phyloP scores from a whole-genome alignment of 805 yeast genomes.

The Saturnispora serradocipensis region DNA sequence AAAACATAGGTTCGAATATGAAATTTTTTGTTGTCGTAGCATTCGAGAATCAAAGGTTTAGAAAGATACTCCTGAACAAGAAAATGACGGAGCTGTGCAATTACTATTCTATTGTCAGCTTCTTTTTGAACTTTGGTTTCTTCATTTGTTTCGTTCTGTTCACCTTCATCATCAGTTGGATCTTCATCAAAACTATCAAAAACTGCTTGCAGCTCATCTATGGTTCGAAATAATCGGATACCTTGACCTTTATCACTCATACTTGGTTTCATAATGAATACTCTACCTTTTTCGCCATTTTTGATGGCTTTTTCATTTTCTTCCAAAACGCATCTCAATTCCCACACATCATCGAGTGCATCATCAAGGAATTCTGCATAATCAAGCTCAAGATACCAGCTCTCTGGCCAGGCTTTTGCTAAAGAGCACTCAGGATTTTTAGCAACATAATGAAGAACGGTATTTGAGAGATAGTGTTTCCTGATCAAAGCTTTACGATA shows the following conservation, averaged over 20 bases:
- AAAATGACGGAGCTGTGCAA: slow-evolving; percentile 85
- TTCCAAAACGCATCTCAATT: slow-evolving; percentile 70
- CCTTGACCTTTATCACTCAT: slow-evolving; percentile 99
- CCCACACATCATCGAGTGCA: slow-evolving; percentile 85
- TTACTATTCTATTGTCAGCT: slow-evolving; percentile 53
- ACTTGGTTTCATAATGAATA: slow-evolving; percentile 91
- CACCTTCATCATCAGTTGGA: slow-evolving; percentile 53
- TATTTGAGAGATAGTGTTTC: slow-evolving; percentile 81
- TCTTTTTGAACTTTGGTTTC: slow-evolving; percentile 47
- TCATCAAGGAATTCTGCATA: slow-evolving; percentile 96
- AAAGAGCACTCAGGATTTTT: slow-evolving; percentile 68
- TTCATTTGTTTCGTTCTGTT: slow-evolving; percentile 28
- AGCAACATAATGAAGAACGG: slow-evolving; percentile 62
- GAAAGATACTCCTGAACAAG: slow-evolving; percentile 75
- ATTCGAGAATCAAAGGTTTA: slow-evolving; percentile 56
- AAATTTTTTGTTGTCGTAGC: slow-evolving; percentile 64
- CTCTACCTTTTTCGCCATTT: slow-evolving; percentile 24
- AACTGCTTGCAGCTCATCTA: slow-evolving; percentile 71
- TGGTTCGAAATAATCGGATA: slow-evolving; percentile 67
- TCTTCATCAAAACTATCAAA: slow-evolving; percentile 82
- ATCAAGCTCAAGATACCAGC: slow-evolving; percentile 78
- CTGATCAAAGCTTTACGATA: slow-evolving; percentile 87
- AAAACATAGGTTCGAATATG: slow-evolving; percentile 83
- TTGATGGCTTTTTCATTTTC: slow-evolving; percentile 28
- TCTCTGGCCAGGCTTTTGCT: slow-evolving; percentile 54